Base-by-base conservation (phyloP, 768 basidiomycete species). In the Pilatotrama ljubarskyi region DNA sequence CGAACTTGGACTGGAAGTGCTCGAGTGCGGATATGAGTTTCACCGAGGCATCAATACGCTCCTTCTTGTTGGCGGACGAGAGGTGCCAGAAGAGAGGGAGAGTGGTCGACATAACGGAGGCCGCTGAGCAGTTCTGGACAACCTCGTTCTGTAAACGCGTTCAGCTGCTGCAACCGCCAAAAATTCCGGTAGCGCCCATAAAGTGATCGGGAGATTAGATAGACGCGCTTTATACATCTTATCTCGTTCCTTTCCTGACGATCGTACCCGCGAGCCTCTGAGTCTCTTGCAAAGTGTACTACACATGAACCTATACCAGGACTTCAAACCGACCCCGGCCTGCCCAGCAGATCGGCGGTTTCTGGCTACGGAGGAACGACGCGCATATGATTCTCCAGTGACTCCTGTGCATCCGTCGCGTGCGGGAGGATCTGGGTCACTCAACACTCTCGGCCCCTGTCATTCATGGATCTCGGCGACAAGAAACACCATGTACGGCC, bases 21-120 rank as follows among this genome's bases (percentile, higher is more conserved):
- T 95, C 89, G 66, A 98, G 82, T 18, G 91, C 80, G 17, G 78
- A 77, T 58, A 96, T 73, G 51, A 98, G 86, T 71, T 93, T 90
- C 26, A 90, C 87, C 2, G 95, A 95, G 14, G 95, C 90, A 66
- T 88, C 85, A 36, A 96, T 69, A 9, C 95, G 87, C 61, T 92
- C 87, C 56, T 87, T 85, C 76, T 86, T 92, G 18, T 83, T 84
- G 1, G 84, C 77, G 2, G 91, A 92, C 15, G 95, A 95, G 53
- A 98, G 80, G 72, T 94, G 80, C 95, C 95, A 97, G 81, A 95
- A 98, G 35, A 97, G 82, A 14, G 93, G 90, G 55, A 98, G 84
- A 35, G 93, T 95, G 50, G 93, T 94, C 37, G 90, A 84, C 85
- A 93, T 91, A 20, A 59, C 47, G 41, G 32, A 43, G 48, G 38